phyloP scores from a whole-genome alignment of 805 yeast species.

The Clavispora vitiphila region DNA sequence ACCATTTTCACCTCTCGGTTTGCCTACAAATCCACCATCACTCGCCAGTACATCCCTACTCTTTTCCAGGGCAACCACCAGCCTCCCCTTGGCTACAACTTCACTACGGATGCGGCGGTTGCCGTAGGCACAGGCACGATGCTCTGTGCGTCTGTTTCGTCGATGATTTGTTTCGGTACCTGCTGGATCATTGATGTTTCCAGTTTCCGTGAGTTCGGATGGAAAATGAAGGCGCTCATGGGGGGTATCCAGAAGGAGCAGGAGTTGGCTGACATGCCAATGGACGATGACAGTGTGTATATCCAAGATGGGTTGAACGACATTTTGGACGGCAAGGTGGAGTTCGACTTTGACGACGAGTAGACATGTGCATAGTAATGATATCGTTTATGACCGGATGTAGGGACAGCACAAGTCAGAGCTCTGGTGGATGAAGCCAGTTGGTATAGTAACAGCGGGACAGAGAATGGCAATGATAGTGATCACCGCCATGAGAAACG shows the following conservation, averaged over 20 bases:
- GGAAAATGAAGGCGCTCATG: constrained; percentile 54
- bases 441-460: too few relatives aligned
- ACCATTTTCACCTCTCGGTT: constrained; percentile 69
- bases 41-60: constrained; percentile 70
- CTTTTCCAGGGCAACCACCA: constrained; percentile 80
- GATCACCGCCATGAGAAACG: too few relatives aligned
- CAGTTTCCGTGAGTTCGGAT: constrained; percentile 63
- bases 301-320: constrained; percentile 53
- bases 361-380: constrained; percentile 1
- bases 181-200: constrained; percentile 80
- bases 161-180: constrained; percentile 68
- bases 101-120: constrained; percentile 75
- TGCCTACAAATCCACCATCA: constrained; percentile 68
- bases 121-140: constrained; percentile 81
- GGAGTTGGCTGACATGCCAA: constrained; percentile 38
- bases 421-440: too few relatives aligned
- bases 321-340: constrained; percentile 43
- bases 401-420: too few relatives aligned
- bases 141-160: constrained; percentile 64
- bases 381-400: too few relatives aligned
- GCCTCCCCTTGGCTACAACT: constrained; percentile 72
- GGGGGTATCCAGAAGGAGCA: constrained; percentile 65
- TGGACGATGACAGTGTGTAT: constrained; percentile 56
- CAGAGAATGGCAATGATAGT: too few relatives aligned
- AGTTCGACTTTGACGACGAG: constrained; percentile 10